Evolutionary conservation across 352 stramenopile genomes (phyloP), one percentile per base, ranked within the genome.

Genomic region (Globisporangium nodosum): DNA sequence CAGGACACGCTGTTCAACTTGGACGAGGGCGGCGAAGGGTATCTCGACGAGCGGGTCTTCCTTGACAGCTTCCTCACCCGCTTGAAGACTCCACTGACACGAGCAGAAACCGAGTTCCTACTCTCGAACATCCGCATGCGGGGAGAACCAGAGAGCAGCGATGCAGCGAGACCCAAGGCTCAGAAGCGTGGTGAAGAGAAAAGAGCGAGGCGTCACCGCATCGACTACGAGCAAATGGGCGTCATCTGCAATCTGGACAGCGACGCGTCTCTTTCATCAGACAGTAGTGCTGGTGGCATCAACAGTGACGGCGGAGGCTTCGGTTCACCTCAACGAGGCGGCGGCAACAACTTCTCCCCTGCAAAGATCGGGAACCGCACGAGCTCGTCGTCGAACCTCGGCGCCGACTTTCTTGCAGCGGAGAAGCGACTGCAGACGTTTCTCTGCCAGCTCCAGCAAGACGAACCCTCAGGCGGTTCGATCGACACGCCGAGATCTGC

Each of bases 191-290:
- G 35, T 42, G 51, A 56, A 54, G 1, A 50, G 56, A 40, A 58
- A 52, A 8, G 58, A 60, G 54, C 61, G 37, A 56, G 13, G 52
- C 18, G 30, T 31, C 45, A 59, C n/a, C 42, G 65, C 2, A 61
- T 89, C 24, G 64, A 89, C 49, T 89, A 87, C 39, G 73, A 89
- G 24, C 74, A 85, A 46, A 55, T 89, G 42, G 68, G 59, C 1
- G 61, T 56, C 6, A 51, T 83, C 33, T 87, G 64, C 46, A 73
- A 73, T 46, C 43, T 89, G 11, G 66, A 85, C 42, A 86, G 76
- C 45, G 79, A 89, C 45, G 74, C 71, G 6, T 85, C 76, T 0
- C 47, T 71, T 1, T 79, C 69, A 12, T 68, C 61, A 0, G 73
- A 43, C 3, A n/a, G 73, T 2, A 60, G 53, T 6, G 56, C 58